phyloP scores from a whole-genome alignment of 1,284 basidiomycete species.

The Mycosarcoma mackinlayi region DNA sequence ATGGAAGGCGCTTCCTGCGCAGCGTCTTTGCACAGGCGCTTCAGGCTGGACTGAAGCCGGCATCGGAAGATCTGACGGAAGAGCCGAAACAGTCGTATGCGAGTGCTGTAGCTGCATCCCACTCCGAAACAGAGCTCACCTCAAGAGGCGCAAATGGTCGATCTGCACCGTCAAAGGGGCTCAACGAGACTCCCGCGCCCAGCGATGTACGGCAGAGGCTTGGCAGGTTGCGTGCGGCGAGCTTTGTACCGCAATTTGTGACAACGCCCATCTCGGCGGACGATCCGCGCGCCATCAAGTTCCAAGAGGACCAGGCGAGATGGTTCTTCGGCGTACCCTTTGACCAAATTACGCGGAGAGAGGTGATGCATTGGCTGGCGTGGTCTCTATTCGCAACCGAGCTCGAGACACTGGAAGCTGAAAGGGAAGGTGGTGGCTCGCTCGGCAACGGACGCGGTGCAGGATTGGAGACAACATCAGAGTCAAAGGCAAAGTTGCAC shows the following conservation, averaged over 20 bases:
- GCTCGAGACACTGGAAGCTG: slow-evolving; percentile 53
- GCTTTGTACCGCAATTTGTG: slow-evolving; percentile 57
- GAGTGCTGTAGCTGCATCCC: slow-evolving; percentile 12
- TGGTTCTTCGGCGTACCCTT: slow-evolving; percentile 55
- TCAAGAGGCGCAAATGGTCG: slow-evolving; percentile 7
- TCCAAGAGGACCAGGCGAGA: slow-evolving; percentile 51
- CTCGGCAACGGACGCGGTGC: slow-evolving; percentile 1
- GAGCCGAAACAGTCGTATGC: slow-evolving; percentile 18
- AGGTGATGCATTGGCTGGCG: slow-evolving; percentile 64
- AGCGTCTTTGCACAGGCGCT: slow-evolving; percentile 51
- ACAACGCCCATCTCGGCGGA: slow-evolving; percentile 33
- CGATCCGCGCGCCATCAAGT: slow-evolving; percentile 59
- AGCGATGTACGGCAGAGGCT: slow-evolving; percentile 29
- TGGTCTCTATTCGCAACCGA: slow-evolving; percentile 59
- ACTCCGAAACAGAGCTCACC: background rate
- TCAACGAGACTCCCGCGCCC: slow-evolving; percentile 12
- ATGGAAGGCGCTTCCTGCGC: slow-evolving; percentile 43
- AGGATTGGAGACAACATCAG: background rate
- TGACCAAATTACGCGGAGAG: slow-evolving; percentile 53
- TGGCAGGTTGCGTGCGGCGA: slow-evolving; percentile 40
- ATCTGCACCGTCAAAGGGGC: background rate
- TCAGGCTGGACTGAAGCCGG: slow-evolving; percentile 40
- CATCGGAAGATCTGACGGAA: background rate
- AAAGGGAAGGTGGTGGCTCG: slow-evolving; percentile 12
- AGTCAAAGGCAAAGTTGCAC: background rate